phyloP scores from a whole-genome alignment of 768 basidiomycete genomes.

The Fistulinella prunicolor region DNA sequence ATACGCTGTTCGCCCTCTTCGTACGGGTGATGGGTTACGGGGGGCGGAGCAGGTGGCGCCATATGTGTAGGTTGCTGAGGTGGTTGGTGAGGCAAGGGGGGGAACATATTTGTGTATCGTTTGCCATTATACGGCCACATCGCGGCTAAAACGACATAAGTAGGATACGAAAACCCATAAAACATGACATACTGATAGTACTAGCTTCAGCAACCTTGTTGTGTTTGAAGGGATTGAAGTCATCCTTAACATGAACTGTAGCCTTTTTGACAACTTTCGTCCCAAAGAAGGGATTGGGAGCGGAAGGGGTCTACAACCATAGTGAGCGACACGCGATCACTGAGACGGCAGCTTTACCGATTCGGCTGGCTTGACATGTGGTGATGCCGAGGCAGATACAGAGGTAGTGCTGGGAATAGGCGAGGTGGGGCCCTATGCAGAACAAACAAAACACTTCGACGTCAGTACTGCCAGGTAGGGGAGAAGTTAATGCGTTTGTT shows the following conservation, averaged over 20 bases:
- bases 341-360: constrained; percentile 35
- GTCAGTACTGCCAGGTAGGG: constrained; percentile 16
- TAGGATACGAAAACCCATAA: not conserved
- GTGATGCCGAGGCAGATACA: constrained; percentile 52
- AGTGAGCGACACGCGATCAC: constrained; percentile 6
- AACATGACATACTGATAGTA: constrained; percentile 59
- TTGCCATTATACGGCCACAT: constrained; percentile 91
- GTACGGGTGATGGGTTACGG: constrained; percentile 71
- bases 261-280: constrained; percentile 72
- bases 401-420: constrained; percentile 42
- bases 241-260: constrained; percentile 85
- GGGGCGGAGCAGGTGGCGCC: constrained; percentile 62
- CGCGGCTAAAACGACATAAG: constrained; percentile 45
- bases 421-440: constrained; percentile 43
- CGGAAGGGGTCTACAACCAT: constrained; percentile 37
- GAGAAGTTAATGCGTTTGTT: constrained; percentile 8
- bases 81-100: constrained; percentile 52
- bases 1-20: constrained; percentile 75
- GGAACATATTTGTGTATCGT: constrained; percentile 78
- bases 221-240: constrained; percentile 96
- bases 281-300: constrained; percentile 90
- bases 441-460: constrained; percentile 4
- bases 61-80: constrained; percentile 69
- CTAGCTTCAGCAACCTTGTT: constrained; percentile 75
- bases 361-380: constrained; percentile 60